Percentiles rank a stretch among this genome's conserved stretches.
phyloP scores from a whole-genome alignment of 495 filamentous ascomycete genomes.

The Aspergillus nanangensis region DNA sequence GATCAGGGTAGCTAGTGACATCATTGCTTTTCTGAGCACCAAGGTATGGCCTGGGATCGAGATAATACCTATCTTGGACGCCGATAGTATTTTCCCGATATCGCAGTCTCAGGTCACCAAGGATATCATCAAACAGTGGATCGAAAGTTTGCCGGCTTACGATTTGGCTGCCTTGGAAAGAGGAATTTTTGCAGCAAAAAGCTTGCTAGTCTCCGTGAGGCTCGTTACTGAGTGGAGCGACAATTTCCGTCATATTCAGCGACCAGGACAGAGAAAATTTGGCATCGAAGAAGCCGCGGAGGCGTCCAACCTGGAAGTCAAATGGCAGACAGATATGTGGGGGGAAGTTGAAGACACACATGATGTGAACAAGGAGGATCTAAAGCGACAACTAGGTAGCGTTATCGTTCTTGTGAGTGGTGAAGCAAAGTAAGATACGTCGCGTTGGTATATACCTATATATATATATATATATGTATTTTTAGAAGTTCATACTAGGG shows the following conservation, averaged over 20 bases:
- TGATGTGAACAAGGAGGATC: slow-evolving; percentile 91
- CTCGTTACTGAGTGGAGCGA: slow-evolving; percentile 87
- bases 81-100: slow-evolving; percentile 64
- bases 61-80: slow-evolving; percentile 71
- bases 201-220: slow-evolving; percentile 69
- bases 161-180: slow-evolving; percentile 86
- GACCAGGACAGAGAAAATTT: slow-evolving; percentile 31
- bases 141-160: slow-evolving; percentile 62
- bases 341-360: slow-evolving; percentile 98
- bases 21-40: slow-evolving; percentile 64
- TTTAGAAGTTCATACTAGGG: not conserved
- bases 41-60: slow-evolving; percentile 83
- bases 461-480: not conserved
- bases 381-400: slow-evolving; percentile 83
- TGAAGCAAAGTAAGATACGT: slow-evolving; percentile 27
- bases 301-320: slow-evolving; percentile 77
- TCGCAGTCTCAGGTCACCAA: slow-evolving; percentile 66
- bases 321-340: slow-evolving; percentile 88
- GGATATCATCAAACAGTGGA: slow-evolving; percentile 74
- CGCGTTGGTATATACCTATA: not conserved
- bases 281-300: slow-evolving; percentile 63
- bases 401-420: slow-evolving; percentile 74
- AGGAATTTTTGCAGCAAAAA: slow-evolving; percentile 79
- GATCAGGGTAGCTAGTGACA: slow-evolving; percentile 55
- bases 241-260: slow-evolving; percentile 49